Evolutionary conservation across 2,329 filamentous ascomycete species (phyloP), one percentile per base, ranked within the genome.

Genomic region (Pestalotiopsis fici): DNA sequence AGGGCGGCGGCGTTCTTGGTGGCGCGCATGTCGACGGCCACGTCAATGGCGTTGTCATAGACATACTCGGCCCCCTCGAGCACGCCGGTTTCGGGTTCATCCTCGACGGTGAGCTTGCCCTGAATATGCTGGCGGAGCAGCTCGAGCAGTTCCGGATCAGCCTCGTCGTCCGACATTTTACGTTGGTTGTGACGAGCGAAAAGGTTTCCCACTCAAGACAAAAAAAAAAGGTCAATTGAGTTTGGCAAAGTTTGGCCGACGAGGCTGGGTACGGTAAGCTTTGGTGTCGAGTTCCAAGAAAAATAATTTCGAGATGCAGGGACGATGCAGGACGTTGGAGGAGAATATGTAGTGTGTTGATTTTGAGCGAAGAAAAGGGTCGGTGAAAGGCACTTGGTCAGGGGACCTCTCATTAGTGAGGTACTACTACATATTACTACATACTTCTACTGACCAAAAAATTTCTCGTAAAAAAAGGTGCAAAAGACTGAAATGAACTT

Each of bases 31-130:
- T 95, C 92, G 56, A 99, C 84, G 12, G 94, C 93, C 39, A 99
- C 94, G 77, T 99, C 96, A 77, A 97, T 94, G 70, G 93, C 89
- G 80, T 98, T 96, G 82, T 97, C 90, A 81, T 92, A 97, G 75
- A 98, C 91, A 81, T 91, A 93, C 79, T 97, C 90, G 57, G 95
- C 95, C 69, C 90, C 88, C 71, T 93, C 85, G 4, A 98, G 87
- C 54, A 98, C 94, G 63, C 91, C 92, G 5, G 93, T 97, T 73
- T 95, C 92, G 23, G 92, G 87, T 25, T 90, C 86, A 23, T 87
- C 81, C 59, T 86, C 79, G 65, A 88, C 75, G 28, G 82, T 79
- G 23, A 84, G 81, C 66, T 87, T 87, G 65, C 89, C 88, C 65
- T 91, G 81, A 57, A 97, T 86, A 70, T 94, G 93, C 78, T 96